Percentiles rank a stretch among this genome's conserved stretches.
These are phyloP conservation scores for Hysterangium stoloniferum DNA, from an alignment of 768 basidiomycete species.

Conservation along the genomic window DNA sequence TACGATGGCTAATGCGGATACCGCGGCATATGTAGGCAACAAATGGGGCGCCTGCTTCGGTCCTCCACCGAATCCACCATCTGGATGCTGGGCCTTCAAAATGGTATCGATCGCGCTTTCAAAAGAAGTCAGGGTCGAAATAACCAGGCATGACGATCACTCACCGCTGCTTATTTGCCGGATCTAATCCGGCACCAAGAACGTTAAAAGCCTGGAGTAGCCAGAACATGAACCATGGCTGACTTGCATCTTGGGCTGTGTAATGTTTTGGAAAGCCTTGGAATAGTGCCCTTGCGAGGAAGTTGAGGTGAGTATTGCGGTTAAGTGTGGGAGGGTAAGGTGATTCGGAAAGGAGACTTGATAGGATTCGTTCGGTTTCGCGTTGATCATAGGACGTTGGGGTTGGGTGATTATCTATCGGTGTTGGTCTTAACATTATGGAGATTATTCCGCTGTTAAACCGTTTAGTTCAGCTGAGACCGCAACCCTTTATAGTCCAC, in stretches of 20 bases:
- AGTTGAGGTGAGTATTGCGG: constrained; percentile 64
- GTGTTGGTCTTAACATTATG: constrained; percentile 22
- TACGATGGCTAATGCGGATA: constrained; percentile 76
- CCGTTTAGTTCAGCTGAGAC: too few species aligned
- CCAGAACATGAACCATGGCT: constrained; percentile 96
- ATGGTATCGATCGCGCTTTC: constrained; percentile 73
- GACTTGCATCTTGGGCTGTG: constrained; percentile 82
- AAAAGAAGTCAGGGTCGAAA: neutral
- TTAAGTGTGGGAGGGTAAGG: constrained; percentile 30
- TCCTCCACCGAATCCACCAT: constrained; percentile 90
- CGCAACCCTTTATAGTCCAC: too few species aligned
- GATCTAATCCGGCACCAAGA: constrained; percentile 73
- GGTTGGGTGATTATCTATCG: constrained; percentile 55
- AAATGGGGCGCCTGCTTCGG: constrained; percentile 84
- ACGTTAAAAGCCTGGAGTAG: constrained; percentile 75
- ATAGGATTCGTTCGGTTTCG: constrained; percentile 60
- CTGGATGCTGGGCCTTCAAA: constrained; percentile 71
- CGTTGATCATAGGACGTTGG: constrained; percentile 53
- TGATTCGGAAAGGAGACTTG: constrained; percentile 41
- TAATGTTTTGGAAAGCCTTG: constrained; percentile 80
- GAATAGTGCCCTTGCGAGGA: constrained; percentile 59
- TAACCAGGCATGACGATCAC: constrained; percentile 17
- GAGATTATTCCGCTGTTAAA: too few species aligned
- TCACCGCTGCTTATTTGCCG: constrained; percentile 67
- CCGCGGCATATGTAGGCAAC: constrained; percentile 82